These are phyloP conservation scores for Zoysia matrella DNA, from an alignment of 202 grass and related monocot genomes.

Conservation along the genomic window DNA sequence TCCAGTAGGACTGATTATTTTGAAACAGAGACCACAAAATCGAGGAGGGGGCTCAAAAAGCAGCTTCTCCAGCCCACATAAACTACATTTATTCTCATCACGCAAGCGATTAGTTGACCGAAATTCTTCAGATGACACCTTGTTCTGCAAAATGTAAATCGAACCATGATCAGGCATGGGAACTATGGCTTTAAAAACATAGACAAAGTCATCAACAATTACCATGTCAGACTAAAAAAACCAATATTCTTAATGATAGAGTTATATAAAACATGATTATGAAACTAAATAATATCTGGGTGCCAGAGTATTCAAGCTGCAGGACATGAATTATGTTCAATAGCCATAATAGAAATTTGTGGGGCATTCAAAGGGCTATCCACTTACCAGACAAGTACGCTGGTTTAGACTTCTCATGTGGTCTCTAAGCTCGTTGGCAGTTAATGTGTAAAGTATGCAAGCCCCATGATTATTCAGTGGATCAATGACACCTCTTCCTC, in stretches of 20 bases:
- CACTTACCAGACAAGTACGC: slow-evolving; percentile 48
- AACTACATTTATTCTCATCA: slow-evolving; percentile 85
- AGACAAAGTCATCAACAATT: background rate
- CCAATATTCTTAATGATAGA: slow-evolving; percentile 21
- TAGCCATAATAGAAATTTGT: slow-evolving; percentile 19
- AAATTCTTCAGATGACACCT: slow-evolving; percentile 46
- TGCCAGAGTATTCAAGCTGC: slow-evolving; percentile 6
- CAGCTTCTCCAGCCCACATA: slow-evolving; percentile 81
- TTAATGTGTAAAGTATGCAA: slow-evolving; percentile 87
- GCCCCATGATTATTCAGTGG: slow-evolving; percentile 48
- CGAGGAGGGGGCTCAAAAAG: slow-evolving; percentile 77
- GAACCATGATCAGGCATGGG: slow-evolving; percentile 26
- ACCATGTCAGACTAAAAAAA: slow-evolving; percentile 24
- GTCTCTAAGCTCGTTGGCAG: slow-evolving; percentile 59
- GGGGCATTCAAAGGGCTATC: slow-evolving; percentile 33
- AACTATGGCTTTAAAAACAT: slow-evolving; percentile 22
- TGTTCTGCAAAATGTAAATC: slow-evolving; percentile 48
- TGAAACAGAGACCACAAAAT: slow-evolving; percentile 78
- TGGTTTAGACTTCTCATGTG: slow-evolving; percentile 80
- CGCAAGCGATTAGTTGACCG: slow-evolving; percentile 45
- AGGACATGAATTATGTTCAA: slow-evolving; percentile 18
- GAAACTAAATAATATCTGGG: slow-evolving; percentile 27
- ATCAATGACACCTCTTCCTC: background rate
- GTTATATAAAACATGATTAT: slow-evolving; percentile 17
- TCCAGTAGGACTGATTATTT: slow-evolving; percentile 76